Evolutionary conservation across 768 basidiomycete species (phyloP).

Genomic region (Pluteus cervinus): DNA sequence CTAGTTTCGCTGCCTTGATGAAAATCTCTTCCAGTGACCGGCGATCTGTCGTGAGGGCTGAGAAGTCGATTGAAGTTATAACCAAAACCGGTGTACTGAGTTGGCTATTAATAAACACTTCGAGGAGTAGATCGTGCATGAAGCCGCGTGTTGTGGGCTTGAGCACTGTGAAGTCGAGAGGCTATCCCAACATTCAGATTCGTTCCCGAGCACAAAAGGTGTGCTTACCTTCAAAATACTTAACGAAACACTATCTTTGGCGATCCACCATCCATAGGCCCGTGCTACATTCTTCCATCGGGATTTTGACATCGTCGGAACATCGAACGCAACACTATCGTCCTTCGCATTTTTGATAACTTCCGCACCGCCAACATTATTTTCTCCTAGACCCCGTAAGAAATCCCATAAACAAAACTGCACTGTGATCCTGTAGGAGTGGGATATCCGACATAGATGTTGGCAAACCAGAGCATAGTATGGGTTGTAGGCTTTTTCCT

Average conservation of each 20-base stretch:
- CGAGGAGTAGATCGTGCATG: slow-evolving; percentile 61
- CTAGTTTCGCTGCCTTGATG: slow-evolving; percentile 61
- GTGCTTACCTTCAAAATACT: slow-evolving; percentile 72
- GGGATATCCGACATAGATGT: slow-evolving; percentile 71
- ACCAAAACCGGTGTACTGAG: slow-evolving; percentile 57
- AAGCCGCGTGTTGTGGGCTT: slow-evolving; percentile 61
- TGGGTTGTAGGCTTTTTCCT: slow-evolving; percentile 94
- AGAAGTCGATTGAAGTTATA: slow-evolving; percentile 24
- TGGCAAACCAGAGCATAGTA: slow-evolving; percentile 90
- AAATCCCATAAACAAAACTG: slow-evolving; percentile 98
- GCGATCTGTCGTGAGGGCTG: slow-evolving; percentile 47
- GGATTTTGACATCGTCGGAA: slow-evolving; percentile 47
- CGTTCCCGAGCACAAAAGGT: neutral
- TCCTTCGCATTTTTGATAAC: slow-evolving; percentile 63
- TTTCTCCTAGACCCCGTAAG: slow-evolving; percentile 84
- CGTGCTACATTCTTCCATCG: slow-evolving; percentile 71
- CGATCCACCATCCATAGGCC: slow-evolving; percentile 91
- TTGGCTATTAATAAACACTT: slow-evolving; percentile 74
- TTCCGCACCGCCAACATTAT: slow-evolving; percentile 72
- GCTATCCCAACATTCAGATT: slow-evolving; percentile 35
- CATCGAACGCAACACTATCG: slow-evolving; percentile 31
- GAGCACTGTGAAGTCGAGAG: slow-evolving; percentile 78
- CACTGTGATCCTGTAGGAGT: slow-evolving; percentile 85
- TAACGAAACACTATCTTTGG: slow-evolving; percentile 72
- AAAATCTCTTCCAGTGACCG: slow-evolving; percentile 71